Evolutionary conservation across 2,329 filamentous ascomycete genomes (phyloP).

Genomic region (Raffaelea albimanens): DNA sequence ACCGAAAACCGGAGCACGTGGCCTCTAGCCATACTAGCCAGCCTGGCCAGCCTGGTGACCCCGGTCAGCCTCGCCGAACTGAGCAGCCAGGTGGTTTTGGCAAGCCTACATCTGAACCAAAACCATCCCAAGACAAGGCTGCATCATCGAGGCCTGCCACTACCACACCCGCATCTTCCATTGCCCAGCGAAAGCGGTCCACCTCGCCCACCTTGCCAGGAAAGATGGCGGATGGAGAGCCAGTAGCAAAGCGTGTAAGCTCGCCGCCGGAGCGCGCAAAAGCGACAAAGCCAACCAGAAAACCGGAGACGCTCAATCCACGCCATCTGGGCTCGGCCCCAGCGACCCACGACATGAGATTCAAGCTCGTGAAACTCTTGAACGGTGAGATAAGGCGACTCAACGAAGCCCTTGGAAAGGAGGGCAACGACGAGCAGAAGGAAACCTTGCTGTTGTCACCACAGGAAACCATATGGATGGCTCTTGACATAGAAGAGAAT

Average conservation of each 20-base stretch:
- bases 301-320: constrained; percentile 54
- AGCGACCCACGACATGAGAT: constrained; percentile 45
- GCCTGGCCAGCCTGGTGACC: not conserved
- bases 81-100: not conserved
- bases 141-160: too few relatives aligned
- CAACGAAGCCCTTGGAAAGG: constrained; percentile 52
- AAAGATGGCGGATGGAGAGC: constrained; percentile 3
- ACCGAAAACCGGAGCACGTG: not conserved
- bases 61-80: not conserved
- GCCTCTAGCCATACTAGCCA: not conserved
- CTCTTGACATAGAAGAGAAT: constrained; percentile 71
- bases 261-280: not conserved
- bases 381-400: constrained; percentile 58
- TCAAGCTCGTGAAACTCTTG: constrained; percentile 51
- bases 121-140: too few relatives aligned
- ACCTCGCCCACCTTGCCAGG: constrained; percentile 9
- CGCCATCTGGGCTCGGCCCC: constrained; percentile 51
- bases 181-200: not conserved
- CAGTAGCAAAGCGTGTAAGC: not conserved
- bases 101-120: too few relatives aligned
- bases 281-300: constrained; percentile 17
- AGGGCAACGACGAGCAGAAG: constrained; percentile 37
- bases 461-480: constrained; percentile 58
- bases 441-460: constrained; percentile 47
- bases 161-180: not conserved